phyloP scores from a whole-genome alignment of 441 rosid species.

The Populus tomentosa region DNA sequence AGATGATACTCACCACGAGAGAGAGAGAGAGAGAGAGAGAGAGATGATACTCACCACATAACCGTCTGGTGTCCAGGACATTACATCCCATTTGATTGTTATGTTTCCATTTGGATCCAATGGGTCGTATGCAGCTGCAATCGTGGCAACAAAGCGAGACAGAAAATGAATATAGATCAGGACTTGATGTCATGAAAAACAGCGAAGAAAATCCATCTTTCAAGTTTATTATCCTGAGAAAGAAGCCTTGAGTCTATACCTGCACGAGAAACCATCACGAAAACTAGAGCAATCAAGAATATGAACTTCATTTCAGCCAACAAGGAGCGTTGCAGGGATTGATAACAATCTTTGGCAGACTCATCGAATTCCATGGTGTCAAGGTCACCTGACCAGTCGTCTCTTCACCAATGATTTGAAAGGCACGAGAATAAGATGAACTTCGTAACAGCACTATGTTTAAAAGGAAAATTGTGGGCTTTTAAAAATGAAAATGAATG shows the following conservation, averaged over 20 bases:
- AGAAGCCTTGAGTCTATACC: slow-evolving; percentile 27
- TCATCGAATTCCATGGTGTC: slow-evolving; percentile 17
- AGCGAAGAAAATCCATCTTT: slow-evolving; percentile 3
- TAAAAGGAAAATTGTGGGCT: slow-evolving; percentile 15
- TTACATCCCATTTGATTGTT: slow-evolving; percentile 68
- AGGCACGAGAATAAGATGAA: not conserved
- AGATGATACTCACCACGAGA: too few relatives aligned
- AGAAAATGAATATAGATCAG: not conserved
- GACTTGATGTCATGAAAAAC: not conserved
- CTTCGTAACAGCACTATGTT: slow-evolving; percentile 2
- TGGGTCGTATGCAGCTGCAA: slow-evolving; percentile 60
- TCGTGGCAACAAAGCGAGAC: slow-evolving; percentile 11
- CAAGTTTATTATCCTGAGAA: not conserved
- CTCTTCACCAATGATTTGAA: slow-evolving; percentile 14
- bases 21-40: too few relatives aligned
- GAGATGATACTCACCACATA: slow-evolving; percentile 43
- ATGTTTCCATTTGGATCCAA: slow-evolving; percentile 66
- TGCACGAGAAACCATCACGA: slow-evolving; percentile 34
- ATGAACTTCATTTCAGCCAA: slow-evolving; percentile 22
- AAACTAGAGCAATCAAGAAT: slow-evolving; percentile 22
- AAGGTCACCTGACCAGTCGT: slow-evolving; percentile 6
- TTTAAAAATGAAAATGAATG: slow-evolving; percentile 3
- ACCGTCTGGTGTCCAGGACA: slow-evolving; percentile 77
- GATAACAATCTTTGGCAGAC: slow-evolving; percentile 6
- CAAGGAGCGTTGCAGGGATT: not conserved